These are phyloP conservation scores for Anthostomella pinea DNA, from an alignment of 2,329 filamentous ascomycete genomes.

Conservation along the genomic window DNA sequence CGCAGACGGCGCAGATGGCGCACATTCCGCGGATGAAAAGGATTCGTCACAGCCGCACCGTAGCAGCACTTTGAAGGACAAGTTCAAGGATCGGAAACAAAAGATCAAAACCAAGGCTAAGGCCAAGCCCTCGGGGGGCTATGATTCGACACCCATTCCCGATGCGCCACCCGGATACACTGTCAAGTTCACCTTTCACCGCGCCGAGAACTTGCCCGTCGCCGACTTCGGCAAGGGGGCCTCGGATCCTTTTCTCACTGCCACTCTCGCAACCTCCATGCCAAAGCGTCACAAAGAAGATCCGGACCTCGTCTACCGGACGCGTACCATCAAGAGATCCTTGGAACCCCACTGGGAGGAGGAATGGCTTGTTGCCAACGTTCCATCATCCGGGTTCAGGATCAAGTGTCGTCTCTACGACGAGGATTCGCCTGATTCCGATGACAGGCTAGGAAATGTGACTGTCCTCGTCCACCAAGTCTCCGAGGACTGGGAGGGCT, in stretches of 20 bases:
- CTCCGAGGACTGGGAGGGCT: conserved; percentile 64
- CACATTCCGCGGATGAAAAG: conserved; percentile 14
- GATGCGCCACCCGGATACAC: conserved; percentile 76
- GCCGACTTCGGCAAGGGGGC: conserved; percentile 75
- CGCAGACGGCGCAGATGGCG: too few relatives aligned
- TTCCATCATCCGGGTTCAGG: conserved; percentile 75
- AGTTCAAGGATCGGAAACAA: conserved; percentile 35
- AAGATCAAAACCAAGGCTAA: conserved; percentile 38
- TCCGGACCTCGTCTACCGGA: conserved; percentile 70
- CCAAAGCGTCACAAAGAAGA: conserved; percentile 82
- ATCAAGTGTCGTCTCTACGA: conserved; percentile 88
- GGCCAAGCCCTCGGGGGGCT: conserved; percentile 68
- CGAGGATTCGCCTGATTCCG: conserved; percentile 80
- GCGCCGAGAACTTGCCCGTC: conserved; percentile 75
- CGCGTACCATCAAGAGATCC: conserved; percentile 68
- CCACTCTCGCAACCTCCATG: conserved; percentile 70
- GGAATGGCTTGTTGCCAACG: conserved; percentile 84
- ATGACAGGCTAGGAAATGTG: conserved; percentile 85
- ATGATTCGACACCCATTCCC: conserved; percentile 75
- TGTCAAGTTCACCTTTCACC: conserved; percentile 78
- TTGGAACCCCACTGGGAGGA: conserved; percentile 79
- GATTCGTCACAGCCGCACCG: conserved; percentile 9
- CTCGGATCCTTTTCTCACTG: conserved; percentile 79
- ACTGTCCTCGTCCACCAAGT: conserved; percentile 64
- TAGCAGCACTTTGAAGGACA: conserved; percentile 29